These are phyloP conservation scores for Rhynchospora tenuis DNA, from an alignment of 176 grass and related monocot species.

Conservation along the genomic window DNA sequence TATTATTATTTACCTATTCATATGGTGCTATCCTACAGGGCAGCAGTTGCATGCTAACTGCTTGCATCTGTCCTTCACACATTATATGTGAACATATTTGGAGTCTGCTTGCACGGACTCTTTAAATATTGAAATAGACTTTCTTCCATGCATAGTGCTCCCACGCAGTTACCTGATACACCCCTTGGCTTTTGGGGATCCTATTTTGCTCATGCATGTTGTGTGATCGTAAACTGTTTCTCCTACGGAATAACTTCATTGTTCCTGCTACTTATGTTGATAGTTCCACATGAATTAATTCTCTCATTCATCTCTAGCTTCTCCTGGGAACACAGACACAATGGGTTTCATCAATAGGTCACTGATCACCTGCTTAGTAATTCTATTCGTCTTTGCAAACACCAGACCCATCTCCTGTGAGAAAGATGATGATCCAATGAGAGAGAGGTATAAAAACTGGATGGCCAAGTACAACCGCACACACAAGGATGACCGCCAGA, in stretches of 20 bases:
- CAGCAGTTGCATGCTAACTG: neutral
- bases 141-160: too few species aligned
- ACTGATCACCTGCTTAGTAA: constrained; percentile 2
- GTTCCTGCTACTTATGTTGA: neutral
- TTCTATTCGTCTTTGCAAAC: neutral
- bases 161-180: neutral
- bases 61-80: constrained; percentile 1
- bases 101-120: neutral
- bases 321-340: neutral
- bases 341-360: neutral
- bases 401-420: neutral
- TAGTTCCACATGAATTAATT: neutral
- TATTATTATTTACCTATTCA: neutral
- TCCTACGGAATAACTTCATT: constrained; percentile 4
- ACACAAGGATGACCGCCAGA: constrained; percentile 19
- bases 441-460: constrained; percentile 25
- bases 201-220: neutral
- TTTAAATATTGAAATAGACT: too few species aligned
- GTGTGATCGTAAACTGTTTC: neutral
- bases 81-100: neutral
- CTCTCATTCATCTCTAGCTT: constrained; percentile 3
- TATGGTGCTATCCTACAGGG: neutral
- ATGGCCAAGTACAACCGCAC: neutral
- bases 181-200: neutral
- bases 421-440: constrained; percentile 11